Base-by-base conservation (phyloP, 208 protist genomes). In the Leishmania tropica region DNA sequence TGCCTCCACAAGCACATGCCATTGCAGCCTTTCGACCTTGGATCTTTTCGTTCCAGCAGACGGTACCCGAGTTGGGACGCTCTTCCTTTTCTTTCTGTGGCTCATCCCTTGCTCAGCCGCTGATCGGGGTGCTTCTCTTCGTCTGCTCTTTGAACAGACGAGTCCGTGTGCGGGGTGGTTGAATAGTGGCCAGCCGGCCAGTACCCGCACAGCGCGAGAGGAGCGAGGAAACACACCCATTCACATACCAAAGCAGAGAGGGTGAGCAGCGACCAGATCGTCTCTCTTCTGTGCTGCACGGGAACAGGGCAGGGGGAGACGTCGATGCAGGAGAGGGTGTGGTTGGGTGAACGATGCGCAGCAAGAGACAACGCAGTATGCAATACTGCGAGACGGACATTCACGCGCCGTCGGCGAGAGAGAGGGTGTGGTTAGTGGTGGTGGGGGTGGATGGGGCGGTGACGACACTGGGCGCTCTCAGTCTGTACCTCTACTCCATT, bases 401-500 rank as follows among this genome's bases (percentile, higher is more conserved):
- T 35, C n/a, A 42, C 4, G 3, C 28, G 15, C 11, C 5, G 17
- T 11, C 13, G 13, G 13, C n/a, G 17, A 6, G 37, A 19, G 31
- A 5, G 15, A 68, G 31, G 5, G 31, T 6, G 45, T 48, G 0
- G 45, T 0, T 48, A 7, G 42, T 45, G 42, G 42, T 45, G 42
- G 8, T 48, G 31, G 28, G 10, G 62, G 31, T 19, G 40, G 40
- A 45, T 17, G 37, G 40, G 40, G 40, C 1, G 3, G 65, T 19
- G 40, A 45, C 19, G 40, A 19, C 28, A 51, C 13, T 53, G 70
- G 47, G 24, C 24, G 21, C 47, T 24, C 70, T 35, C 67, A n/a
- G n/a, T 75, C 24, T 40, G 42, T 47, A 37, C 71, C 31, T 47
- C 19, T 76, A 85, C 19, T 81, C 76, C n/a, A 7, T 60, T 40